Evolutionary conservation across 2,329 filamentous ascomycete species (phyloP).

Genomic region (Aaosphaeria pasadenensis): DNA sequence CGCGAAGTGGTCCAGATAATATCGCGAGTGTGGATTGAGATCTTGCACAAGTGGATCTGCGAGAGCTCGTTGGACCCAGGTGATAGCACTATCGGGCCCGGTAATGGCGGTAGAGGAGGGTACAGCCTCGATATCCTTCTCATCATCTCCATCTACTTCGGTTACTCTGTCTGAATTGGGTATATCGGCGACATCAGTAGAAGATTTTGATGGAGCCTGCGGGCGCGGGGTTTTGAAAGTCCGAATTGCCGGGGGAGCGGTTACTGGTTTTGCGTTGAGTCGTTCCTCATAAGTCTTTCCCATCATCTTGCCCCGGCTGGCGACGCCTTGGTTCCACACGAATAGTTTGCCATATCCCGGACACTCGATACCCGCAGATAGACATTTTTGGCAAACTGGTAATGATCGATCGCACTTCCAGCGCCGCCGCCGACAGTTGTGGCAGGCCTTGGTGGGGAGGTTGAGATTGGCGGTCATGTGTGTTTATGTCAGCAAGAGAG

Average conservation of each 20-base stretch:
- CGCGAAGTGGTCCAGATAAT: slow-evolving; percentile 49
- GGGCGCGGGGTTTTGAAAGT: not conserved
- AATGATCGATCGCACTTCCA: slow-evolving; percentile 61
- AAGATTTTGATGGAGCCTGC: not conserved
- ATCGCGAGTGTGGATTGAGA: slow-evolving; percentile 45
- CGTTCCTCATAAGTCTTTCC: slow-evolving; percentile 49
- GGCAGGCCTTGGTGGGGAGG: slow-evolving; percentile 47
- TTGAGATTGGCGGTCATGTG: slow-evolving; percentile 27
- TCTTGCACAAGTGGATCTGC: slow-evolving; percentile 57
- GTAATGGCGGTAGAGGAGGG: not conserved
- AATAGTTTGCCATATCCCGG: slow-evolving; percentile 61
- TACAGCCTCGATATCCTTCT: not conserved
- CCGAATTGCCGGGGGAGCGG: slow-evolving; percentile 4
- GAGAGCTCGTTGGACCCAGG: slow-evolving; percentile 39
- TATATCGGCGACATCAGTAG: not conserved
- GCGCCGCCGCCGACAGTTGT: slow-evolving; percentile 61
- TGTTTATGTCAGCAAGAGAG: slow-evolving; percentile 2
- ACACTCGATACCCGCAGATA: slow-evolving; percentile 55
- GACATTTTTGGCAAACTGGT: slow-evolving; percentile 60
- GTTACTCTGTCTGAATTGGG: not conserved
- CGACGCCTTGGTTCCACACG: slow-evolving; percentile 57
- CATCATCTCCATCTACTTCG: not conserved
- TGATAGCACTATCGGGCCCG: slow-evolving; percentile 6
- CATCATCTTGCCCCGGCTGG: slow-evolving; percentile 53
- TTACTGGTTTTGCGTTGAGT: slow-evolving; percentile 24